These are phyloP conservation scores for Mycena citricolor DNA, from an alignment of 1,284 basidiomycete genomes.

Conservation along the genomic window DNA sequence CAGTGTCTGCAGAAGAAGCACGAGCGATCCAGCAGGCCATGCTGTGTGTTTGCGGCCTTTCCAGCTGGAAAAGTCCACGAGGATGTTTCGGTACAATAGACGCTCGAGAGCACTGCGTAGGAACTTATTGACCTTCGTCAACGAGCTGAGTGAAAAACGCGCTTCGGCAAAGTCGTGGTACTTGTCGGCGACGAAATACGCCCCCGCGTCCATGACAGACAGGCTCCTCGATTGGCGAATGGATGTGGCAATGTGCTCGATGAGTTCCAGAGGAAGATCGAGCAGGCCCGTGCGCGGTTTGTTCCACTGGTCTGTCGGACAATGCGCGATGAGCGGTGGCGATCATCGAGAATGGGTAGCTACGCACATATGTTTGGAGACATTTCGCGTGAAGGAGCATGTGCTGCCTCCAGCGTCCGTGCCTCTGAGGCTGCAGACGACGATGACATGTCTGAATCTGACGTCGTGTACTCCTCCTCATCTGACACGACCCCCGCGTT, in stretches of 20 bases:
- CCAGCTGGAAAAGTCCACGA: slow-evolving; percentile 31
- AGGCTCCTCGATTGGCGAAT: slow-evolving; percentile 21
- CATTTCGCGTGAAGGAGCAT: background rate
- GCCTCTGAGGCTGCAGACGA: slow-evolving; percentile 10
- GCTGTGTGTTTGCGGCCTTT: slow-evolving; percentile 31
- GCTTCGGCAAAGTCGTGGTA: slow-evolving; percentile 27
- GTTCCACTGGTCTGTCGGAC: slow-evolving; percentile 15
- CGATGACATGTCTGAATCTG: slow-evolving; percentile 17
- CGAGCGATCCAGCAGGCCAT: slow-evolving; percentile 28
- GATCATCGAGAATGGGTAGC: no score
- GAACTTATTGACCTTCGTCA: slow-evolving; percentile 24
- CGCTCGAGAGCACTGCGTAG: slow-evolving; percentile 27
- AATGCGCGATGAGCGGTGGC: background rate
- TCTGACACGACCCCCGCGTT: no score
- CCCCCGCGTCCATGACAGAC: slow-evolving; percentile 25
- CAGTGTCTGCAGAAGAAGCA: slow-evolving; percentile 27
- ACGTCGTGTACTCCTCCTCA: slow-evolving; percentile 9
- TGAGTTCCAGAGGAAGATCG: slow-evolving; percentile 29
- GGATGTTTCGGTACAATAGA: slow-evolving; percentile 29
- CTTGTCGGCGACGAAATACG: slow-evolving; percentile 28
- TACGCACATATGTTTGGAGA: slow-evolving; percentile 12
- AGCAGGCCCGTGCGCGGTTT: slow-evolving; percentile 24
- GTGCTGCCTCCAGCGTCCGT: slow-evolving; percentile 1
- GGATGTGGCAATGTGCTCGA: slow-evolving; percentile 28
- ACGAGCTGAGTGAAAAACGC: slow-evolving; percentile 26